Evolutionary conservation across 202 grass and related monocot species (phyloP).

Genomic region (Cymbopogon flexuosus): DNA sequence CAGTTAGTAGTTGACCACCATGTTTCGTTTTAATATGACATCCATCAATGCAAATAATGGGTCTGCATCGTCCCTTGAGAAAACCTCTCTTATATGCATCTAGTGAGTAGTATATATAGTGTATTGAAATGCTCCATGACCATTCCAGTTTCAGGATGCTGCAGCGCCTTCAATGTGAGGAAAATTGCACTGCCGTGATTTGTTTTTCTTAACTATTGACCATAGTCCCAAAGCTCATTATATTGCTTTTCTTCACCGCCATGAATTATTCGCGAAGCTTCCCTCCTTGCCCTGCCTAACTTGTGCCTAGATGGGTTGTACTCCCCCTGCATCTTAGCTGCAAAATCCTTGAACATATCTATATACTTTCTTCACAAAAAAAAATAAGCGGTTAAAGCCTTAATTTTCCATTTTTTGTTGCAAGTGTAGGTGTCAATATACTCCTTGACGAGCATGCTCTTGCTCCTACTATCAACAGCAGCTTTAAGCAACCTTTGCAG

Average conservation of each 20-base stretch:
- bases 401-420: background rate
- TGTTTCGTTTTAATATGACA: background rate
- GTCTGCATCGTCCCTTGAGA: background rate
- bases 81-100: background rate
- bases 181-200: background rate
- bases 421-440: background rate
- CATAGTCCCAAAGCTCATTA: constrained; percentile 2
- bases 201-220: background rate
- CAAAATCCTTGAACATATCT: background rate
- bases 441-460: background rate
- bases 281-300: background rate
- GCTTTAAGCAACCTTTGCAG: no score
- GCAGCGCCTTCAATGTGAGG: background rate
- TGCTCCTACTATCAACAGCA: background rate
- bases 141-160: background rate
- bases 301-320: background rate
- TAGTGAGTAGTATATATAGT: background rate
- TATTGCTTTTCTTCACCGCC: background rate
- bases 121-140: background rate
- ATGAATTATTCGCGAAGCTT: background rate
- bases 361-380: background rate
- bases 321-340: background rate
- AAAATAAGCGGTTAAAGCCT: background rate
- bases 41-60: background rate
- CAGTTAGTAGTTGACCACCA: background rate